These are phyloP conservation scores for Aegilops bicornis DNA, from an alignment of 176 grass and related monocot genomes.

Conservation along the genomic window DNA sequence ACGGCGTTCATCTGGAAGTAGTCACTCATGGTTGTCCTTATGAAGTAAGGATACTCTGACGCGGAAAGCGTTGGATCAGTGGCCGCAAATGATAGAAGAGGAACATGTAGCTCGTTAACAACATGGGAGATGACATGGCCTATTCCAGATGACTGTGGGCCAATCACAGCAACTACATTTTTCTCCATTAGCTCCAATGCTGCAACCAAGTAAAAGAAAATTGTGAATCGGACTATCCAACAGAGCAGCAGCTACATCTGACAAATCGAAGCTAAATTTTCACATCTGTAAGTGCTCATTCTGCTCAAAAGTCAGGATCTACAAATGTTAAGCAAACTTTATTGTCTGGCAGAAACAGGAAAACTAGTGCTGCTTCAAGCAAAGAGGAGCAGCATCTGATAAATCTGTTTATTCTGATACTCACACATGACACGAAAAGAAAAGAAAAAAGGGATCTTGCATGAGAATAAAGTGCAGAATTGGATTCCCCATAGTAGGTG, in stretches of 20 bases:
- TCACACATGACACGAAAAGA: neutral
- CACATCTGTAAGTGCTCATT: neutral
- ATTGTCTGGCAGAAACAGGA: neutral
- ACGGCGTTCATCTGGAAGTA: slow-evolving; percentile 74
- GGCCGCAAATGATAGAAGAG: slow-evolving; percentile 67
- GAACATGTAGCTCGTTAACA: slow-evolving; percentile 64
- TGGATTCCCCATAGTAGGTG: neutral
- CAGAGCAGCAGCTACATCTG: no score
- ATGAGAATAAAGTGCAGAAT: slow-evolving; percentile 30
- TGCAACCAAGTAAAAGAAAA: slow-evolving; percentile 32
- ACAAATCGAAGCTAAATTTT: neutral
- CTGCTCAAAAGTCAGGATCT: neutral
- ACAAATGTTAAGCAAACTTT: neutral
- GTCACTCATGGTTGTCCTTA: slow-evolving; percentile 60
- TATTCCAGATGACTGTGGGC: slow-evolving; percentile 69
- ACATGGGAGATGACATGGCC: slow-evolving; percentile 70
- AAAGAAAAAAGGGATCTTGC: slow-evolving; percentile 17
- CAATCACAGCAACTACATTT: slow-evolving; percentile 64
- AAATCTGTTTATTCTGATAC: slow-evolving; percentile 13
- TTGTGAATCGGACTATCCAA: slow-evolving; percentile 32
- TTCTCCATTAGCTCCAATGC: slow-evolving; percentile 67
- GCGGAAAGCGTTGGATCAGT: slow-evolving; percentile 70
- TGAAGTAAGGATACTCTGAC: slow-evolving; percentile 71
- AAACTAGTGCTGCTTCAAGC: slow-evolving; percentile 1
- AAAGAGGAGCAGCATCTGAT: neutral